Percentiles rank a stretch among this genome's conserved stretches.
Evolutionary conservation across 2,329 filamentous ascomycete genomes (phyloP).

Genomic region (Xylariaceae sp.): DNA sequence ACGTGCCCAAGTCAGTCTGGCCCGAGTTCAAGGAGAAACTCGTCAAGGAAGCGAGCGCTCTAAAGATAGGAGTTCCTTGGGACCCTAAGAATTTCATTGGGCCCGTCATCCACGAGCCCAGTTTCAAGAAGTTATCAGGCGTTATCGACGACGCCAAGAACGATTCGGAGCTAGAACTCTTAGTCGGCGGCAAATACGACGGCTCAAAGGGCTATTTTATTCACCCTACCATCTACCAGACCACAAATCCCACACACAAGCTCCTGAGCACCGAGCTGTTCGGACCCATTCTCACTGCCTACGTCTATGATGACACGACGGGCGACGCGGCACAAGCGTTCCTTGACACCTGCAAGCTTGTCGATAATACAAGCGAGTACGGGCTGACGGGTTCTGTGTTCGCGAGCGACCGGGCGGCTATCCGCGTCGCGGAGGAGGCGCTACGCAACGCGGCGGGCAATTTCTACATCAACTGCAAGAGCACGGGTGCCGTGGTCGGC

Average conservation of each 20-base stretch:
- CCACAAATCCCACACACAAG: slow-evolving; percentile 74
- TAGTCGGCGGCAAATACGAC: slow-evolving; percentile 80
- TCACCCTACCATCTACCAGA: slow-evolving; percentile 80
- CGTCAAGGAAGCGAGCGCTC: slow-evolving; percentile 68
- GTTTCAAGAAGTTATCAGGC: slow-evolving; percentile 79
- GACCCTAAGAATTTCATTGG: slow-evolving; percentile 82
- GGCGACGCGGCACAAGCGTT: slow-evolving; percentile 60
- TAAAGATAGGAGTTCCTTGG: slow-evolving; percentile 72
- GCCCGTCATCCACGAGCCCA: slow-evolving; percentile 81
- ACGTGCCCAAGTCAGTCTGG: slow-evolving; percentile 78
- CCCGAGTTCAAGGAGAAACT: slow-evolving; percentile 72
- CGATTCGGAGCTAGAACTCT: slow-evolving; percentile 73
- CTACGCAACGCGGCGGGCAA: slow-evolving; percentile 78
- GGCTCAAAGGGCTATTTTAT: slow-evolving; percentile 81
- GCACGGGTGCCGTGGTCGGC: slow-evolving; percentile 73
- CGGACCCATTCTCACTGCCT: slow-evolving; percentile 52
- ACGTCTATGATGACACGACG: slow-evolving; percentile 76
- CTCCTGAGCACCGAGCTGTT: slow-evolving; percentile 82
- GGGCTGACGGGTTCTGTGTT: slow-evolving; percentile 80
- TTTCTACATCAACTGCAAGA: slow-evolving; percentile 88
- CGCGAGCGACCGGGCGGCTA: slow-evolving; percentile 68
- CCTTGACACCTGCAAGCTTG: slow-evolving; percentile 62
- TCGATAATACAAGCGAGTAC: slow-evolving; percentile 77
- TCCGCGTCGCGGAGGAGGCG: slow-evolving; percentile 72
- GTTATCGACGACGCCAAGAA: slow-evolving; percentile 82